Percentiles rank a stretch among this genome's conserved stretches.
Conservation (phyloP, 2,329 filamentous ascomycete genomes). For the Colletotrichum tanaceti region DNA sequence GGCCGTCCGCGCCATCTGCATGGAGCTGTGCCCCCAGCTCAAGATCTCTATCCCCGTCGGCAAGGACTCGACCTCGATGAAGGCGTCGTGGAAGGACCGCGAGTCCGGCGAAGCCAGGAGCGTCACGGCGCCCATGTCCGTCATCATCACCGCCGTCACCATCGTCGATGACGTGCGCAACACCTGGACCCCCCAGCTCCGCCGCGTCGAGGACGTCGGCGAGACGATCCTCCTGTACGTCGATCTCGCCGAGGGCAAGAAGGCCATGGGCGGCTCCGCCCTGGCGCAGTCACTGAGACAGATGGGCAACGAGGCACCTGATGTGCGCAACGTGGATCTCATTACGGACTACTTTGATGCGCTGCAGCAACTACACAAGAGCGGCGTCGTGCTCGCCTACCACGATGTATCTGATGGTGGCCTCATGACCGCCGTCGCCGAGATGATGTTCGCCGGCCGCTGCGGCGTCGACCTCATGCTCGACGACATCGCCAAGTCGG, state of each 20-base stretch:
- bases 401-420: slow-evolving; percentile 96
- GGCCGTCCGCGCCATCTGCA: slow-evolving; percentile 90
- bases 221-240: slow-evolving; percentile 91
- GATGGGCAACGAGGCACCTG: slow-evolving; percentile 85
- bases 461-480: slow-evolving; percentile 88
- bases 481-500: slow-evolving; percentile 75
- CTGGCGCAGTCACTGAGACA: slow-evolving; percentile 90
- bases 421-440: slow-evolving; percentile 86
- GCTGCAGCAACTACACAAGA: slow-evolving; percentile 71
- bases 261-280: slow-evolving; percentile 89
- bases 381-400: slow-evolving; percentile 82
- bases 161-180: slow-evolving; percentile 83
- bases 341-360: slow-evolving; percentile 95
- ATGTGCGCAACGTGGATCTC: slow-evolving; percentile 83
- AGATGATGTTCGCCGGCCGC: slow-evolving; percentile 98
- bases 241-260: slow-evolving; percentile 84
- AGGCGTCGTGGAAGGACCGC: slow-evolving; percentile 89
- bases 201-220: slow-evolving; percentile 85
- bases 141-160: slow-evolving; percentile 91
- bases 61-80: slow-evolving; percentile 99
- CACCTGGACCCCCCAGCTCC: slow-evolving; percentile 94
- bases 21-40: slow-evolving; percentile 91
- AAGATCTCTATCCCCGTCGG: slow-evolving; percentile 95
- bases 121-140: slow-evolving; percentile 90
- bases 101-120: slow-evolving; percentile 77